phyloP scores from a whole-genome alignment of 2,329 filamentous ascomycete genomes.

The Pseudogymnoascus sp. region DNA sequence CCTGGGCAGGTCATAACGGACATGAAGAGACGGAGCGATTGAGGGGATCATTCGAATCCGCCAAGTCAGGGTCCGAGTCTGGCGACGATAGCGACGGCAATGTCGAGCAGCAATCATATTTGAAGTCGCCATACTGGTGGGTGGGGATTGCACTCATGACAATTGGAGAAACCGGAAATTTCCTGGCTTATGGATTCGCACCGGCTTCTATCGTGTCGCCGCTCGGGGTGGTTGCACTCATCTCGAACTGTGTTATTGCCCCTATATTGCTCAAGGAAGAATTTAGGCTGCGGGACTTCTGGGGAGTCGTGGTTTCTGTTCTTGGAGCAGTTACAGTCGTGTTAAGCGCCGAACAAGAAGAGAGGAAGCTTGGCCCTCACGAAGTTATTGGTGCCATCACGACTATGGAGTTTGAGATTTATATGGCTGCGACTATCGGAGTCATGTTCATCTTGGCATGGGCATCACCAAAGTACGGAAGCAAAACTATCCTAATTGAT shows the following conservation, averaged over 20 bases:
- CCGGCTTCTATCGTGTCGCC: conserved; percentile 96
- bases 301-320: conserved; percentile 82
- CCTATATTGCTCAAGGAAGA: conserved; percentile 87
- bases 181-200: conserved; percentile 93
- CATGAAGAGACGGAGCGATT: conserved; percentile 43
- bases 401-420: conserved; percentile 82
- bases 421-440: conserved; percentile 65
- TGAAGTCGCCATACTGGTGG: conserved; percentile 96
- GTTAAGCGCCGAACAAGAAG: conserved; percentile 78
- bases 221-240: conserved; percentile 87
- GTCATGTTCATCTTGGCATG: conserved; percentile 74
- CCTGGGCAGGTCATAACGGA: conserved; percentile 24
- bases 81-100: conserved; percentile 29
- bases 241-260: conserved; percentile 95
- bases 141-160: conserved; percentile 86
- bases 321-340: conserved; percentile 87
- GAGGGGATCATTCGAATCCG: conserved; percentile 41
- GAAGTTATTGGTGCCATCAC: conserved; percentile 88
- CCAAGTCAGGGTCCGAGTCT: conserved; percentile 25
- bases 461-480: conserved; percentile 76
- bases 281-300: conserved; percentile 76
- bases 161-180: conserved; percentile 89
- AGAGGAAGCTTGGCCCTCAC: conserved; percentile 82
- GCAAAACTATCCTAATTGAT: conserved; percentile 81
- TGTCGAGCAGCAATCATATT: conserved; percentile 48